A percentile compares a stretch with the other conserved stretches of the same genome.
Conservation (phyloP, 106 monocot species). For the Dioscorea alata region DNA sequence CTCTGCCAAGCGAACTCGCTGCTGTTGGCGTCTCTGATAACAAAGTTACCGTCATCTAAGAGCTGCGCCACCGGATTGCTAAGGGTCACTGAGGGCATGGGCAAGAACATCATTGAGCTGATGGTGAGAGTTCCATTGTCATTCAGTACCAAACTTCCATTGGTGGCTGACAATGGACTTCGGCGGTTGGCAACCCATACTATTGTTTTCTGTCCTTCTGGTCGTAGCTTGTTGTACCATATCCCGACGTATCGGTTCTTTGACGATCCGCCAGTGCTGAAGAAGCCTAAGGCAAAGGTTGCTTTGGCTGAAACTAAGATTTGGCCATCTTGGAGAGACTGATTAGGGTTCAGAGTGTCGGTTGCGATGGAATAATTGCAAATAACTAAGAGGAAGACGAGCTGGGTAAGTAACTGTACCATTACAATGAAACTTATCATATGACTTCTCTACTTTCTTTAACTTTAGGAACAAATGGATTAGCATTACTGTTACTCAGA, state of each 20-base stretch:
- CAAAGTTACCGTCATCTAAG: constrained; percentile 25
- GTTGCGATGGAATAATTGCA: not conserved
- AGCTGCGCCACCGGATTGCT: constrained; percentile 5
- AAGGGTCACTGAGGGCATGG: constrained; percentile 4
- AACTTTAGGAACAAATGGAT: too few species aligned
- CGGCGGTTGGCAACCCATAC: constrained; percentile 53
- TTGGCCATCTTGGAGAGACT: constrained; percentile 4
- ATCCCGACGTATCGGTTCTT: constrained; percentile 23
- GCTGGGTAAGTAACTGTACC: too few species aligned
- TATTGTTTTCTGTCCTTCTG: not conserved
- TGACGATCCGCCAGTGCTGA: constrained; percentile 20
- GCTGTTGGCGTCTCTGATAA: constrained; percentile 46
- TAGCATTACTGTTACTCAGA: too few species aligned
- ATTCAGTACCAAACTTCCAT: constrained; percentile 8
- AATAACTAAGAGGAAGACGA: not conserved
- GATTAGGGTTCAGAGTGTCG: not conserved
- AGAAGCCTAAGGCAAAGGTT: constrained; percentile 25
- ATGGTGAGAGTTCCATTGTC: not conserved
- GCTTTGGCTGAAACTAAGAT: constrained; percentile 16
- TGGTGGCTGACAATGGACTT: constrained; percentile 3
- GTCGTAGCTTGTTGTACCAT: constrained; percentile 26
- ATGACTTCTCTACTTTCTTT: too few species aligned
- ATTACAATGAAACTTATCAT: too few species aligned
- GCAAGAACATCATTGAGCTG: not conserved
- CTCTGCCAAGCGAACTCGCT: constrained; percentile 2